Percentiles rank a stretch among this genome's conserved stretches.
phyloP scores from a whole-genome alignment of 495 filamentous ascomycete genomes.

The Cryomyces minteri region DNA sequence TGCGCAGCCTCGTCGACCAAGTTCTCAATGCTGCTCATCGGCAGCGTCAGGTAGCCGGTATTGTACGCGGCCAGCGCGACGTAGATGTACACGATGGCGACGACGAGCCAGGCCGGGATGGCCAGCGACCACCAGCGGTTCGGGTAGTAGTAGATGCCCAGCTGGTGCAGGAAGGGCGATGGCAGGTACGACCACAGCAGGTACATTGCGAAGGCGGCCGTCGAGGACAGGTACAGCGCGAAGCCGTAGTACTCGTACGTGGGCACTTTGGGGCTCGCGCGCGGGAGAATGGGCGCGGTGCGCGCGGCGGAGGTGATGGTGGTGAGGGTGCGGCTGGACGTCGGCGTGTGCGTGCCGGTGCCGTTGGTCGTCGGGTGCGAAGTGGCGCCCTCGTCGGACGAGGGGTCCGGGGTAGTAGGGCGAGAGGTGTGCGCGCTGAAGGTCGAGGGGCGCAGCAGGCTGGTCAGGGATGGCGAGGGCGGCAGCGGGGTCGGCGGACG shows the following conservation, averaged over 20 bases:
- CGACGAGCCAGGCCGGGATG: constrained; percentile 76
- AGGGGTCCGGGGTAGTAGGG: constrained; percentile 80
- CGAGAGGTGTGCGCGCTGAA: constrained; percentile 48
- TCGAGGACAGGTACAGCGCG: constrained; percentile 76
- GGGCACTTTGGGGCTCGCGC: constrained; percentile 79
- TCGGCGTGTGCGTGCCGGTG: constrained; percentile 10
- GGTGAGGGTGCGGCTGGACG: constrained; percentile 34
- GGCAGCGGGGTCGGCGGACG: constrained; percentile 48
- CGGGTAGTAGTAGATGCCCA: constrained; percentile 93
- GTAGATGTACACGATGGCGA: constrained; percentile 81
- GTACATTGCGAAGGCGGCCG: constrained; percentile 69
- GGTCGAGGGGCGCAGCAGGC: constrained; percentile 64
- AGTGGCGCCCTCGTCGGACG: constrained; percentile 64
- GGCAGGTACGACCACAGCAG: constrained; percentile 90
- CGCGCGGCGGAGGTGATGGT: constrained; percentile 43
- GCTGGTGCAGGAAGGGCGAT: constrained; percentile 73
- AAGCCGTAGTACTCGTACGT: constrained; percentile 99
- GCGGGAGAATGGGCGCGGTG: constrained; percentile 54
- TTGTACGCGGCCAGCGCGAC: constrained; percentile 87
- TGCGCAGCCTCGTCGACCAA: constrained; percentile 82
- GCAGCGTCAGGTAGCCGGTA: constrained; percentile 67
- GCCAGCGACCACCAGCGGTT: constrained; percentile 95
- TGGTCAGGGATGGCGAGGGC: constrained; percentile 87
- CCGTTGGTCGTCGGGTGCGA: constrained; percentile 38
- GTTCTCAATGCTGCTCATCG: constrained; percentile 65